phyloP scores from a whole-genome alignment of 768 basidiomycete species.

The Leccinum imitatum region DNA sequence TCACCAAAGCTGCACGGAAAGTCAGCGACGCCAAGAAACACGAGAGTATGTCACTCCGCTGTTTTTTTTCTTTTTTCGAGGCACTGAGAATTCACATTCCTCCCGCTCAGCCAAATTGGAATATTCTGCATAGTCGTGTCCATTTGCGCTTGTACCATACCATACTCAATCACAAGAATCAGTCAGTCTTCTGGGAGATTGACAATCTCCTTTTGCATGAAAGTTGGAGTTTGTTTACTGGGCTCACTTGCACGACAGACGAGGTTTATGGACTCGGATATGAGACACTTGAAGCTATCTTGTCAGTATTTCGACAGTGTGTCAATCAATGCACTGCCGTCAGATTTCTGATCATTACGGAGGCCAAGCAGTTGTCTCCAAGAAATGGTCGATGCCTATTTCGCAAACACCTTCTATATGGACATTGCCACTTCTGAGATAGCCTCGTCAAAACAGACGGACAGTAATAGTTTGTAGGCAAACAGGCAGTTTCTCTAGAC shows the following conservation, averaged over 20 bases:
- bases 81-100: not conserved
- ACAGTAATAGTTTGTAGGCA: too few relatives aligned
- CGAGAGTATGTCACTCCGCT: conserved; percentile 65
- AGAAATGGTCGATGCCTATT: too few relatives aligned
- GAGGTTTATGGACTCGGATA: not conserved
- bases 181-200: not conserved
- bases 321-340: too few relatives aligned
- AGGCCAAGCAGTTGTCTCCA: too few relatives aligned
- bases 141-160: conserved; percentile 24
- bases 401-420: too few relatives aligned
- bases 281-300: not conserved
- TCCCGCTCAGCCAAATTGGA: conserved; percentile 40
- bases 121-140: conserved; percentile 38
- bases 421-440: too few relatives aligned
- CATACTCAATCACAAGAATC: conserved; percentile 2
- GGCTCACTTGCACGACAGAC: not conserved
- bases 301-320: too few relatives aligned
- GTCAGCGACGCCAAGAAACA: conserved; percentile 97
- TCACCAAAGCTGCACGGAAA: conserved; percentile 95
- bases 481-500: too few relatives aligned
- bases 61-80: not conserved
- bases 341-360: too few relatives aligned
- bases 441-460: too few relatives aligned
- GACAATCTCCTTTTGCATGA: not conserved
- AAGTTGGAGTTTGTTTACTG: too few relatives aligned